Base-by-base conservation (phyloP, 257 asterid species). In the Solanum paucissectum region DNA sequence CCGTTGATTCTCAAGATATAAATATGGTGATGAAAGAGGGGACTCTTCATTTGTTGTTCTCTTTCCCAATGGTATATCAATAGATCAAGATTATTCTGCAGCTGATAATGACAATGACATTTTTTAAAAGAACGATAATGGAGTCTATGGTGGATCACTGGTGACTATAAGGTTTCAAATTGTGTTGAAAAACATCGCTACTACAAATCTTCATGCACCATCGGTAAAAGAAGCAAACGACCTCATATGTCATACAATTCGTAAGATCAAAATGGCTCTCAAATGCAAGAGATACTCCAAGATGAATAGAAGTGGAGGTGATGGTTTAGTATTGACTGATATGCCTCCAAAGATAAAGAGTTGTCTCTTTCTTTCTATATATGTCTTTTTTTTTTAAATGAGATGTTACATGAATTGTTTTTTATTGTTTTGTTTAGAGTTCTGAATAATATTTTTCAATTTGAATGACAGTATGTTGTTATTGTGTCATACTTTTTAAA, bases 191-290 rank as follows among this genome's bases (percentile, higher is more conserved):
- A 88, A 60, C 73, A 84, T 36, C 79, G 92, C 96, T 0, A 91
- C 91, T 7, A 93, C 94, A 9, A 9, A 94, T 92, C 92, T 92
- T 14, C 91, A 93, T 6, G 34, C 89, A 88, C 96, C 2, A 3
- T 38, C 44, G 11, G 10, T 38, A 2, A 38, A 38, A 9, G 1
- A 38, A 38, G 44, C 44, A 94, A 94, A 94, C 21, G 87, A 93
- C 29, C 93, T 96, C 71, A 89, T 95, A n/a, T 87, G 91, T 20
- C 95, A 93, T 12, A 94, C 95, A 3, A 88, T 94, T 6, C 89
- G 87, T 79, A 93, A 93, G 7, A 92, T 96, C 88, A 96, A 91
- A 87, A 44, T 87, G 0, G 93, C 92, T 14, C 90, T 95, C 72
- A 90, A 87, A 21, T 76, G 74, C 44, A 38, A 38, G 12, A 2